These are phyloP conservation scores for Gossypium mustelinum DNA, from an alignment of 345 rosid species.

Conservation along the genomic window DNA sequence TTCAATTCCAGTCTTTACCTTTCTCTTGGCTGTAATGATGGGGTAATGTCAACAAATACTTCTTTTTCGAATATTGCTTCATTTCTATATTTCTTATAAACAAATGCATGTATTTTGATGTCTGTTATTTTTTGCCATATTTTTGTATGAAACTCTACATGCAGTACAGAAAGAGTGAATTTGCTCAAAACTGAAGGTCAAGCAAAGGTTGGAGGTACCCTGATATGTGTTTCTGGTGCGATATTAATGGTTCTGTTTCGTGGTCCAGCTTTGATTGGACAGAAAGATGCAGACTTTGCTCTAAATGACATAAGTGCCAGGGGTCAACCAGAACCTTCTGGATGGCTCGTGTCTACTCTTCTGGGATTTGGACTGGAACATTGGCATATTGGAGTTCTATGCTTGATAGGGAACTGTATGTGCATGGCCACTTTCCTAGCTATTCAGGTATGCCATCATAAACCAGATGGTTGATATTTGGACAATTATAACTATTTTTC, in stretches of 20 bases:
- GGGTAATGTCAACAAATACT: slow-evolving; percentile 53
- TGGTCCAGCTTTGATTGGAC: slow-evolving; percentile 83
- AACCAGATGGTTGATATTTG: neutral
- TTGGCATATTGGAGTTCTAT: slow-evolving; percentile 91
- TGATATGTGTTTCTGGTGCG: slow-evolving; percentile 83
- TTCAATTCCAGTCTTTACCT: slow-evolving; percentile 94
- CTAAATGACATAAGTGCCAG: slow-evolving; percentile 63
- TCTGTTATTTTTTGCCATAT: slow-evolving; percentile 19
- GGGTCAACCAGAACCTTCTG: slow-evolving; percentile 91
- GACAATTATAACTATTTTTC: neutral
- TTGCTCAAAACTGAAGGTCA: slow-evolving; percentile 84
- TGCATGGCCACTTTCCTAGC: slow-evolving; percentile 95
- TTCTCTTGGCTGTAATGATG: slow-evolving; percentile 85
- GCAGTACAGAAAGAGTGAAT: slow-evolving; percentile 96
- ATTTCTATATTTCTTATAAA: neutral
- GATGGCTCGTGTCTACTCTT: slow-evolving; percentile 68
- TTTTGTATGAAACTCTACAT: slow-evolving; percentile 26
- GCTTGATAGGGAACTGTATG: slow-evolving; percentile 93
- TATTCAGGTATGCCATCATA: slow-evolving; percentile 61
- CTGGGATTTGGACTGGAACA: slow-evolving; percentile 56
- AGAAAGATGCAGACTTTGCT: slow-evolving; percentile 44
- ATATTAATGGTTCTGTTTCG: slow-evolving; percentile 78
- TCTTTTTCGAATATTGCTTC: neutral
- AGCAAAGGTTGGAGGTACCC: slow-evolving; percentile 79
- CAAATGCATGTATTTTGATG: slow-evolving; percentile 21